Evolutionary conservation across 2,329 filamentous ascomycete genomes (phyloP).

Genomic region (Botrytis pseudocinerea): DNA sequence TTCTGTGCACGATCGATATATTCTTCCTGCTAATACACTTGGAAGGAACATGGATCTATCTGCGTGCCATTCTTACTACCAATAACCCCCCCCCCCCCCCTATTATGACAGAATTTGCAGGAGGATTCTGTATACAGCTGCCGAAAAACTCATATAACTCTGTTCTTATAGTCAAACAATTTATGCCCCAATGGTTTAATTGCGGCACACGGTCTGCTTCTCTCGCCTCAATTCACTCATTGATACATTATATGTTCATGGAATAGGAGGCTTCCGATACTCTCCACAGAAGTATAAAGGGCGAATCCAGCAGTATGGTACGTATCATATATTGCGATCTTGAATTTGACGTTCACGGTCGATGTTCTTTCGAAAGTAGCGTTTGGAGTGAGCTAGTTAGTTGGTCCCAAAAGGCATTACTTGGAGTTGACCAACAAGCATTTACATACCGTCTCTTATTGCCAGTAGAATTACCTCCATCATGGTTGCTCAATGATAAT

Average conservation of each 20-base stretch:
- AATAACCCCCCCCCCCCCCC: not conserved
- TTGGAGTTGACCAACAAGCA: not conserved
- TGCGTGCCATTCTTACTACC: not conserved
- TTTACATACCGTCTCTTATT: not conserved
- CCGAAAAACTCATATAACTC: not conserved
- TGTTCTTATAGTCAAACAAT: not conserved
- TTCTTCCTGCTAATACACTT: not conserved
- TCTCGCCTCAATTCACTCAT: too few relatives aligned
- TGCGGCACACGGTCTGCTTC: too few relatives aligned
- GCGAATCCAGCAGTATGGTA: not conserved
- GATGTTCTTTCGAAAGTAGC: not conserved
- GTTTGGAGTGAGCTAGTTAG: not conserved
- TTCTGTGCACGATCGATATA: rapidly evolving
- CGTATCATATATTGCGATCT: not conserved
- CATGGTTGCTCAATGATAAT: not conserved
- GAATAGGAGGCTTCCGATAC: not conserved
- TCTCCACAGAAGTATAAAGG: not conserved
- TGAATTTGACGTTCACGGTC: not conserved
- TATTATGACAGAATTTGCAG: not conserved
- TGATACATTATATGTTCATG: too few relatives aligned
- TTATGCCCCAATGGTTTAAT: too few relatives aligned
- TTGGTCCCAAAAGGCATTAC: not conserved
- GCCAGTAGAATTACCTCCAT: not conserved
- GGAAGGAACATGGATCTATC: too few relatives aligned
- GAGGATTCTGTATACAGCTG: not conserved